Conservation (phyloP, 345 rosid species). For the rapeseed (Brassica napus) region DNA sequence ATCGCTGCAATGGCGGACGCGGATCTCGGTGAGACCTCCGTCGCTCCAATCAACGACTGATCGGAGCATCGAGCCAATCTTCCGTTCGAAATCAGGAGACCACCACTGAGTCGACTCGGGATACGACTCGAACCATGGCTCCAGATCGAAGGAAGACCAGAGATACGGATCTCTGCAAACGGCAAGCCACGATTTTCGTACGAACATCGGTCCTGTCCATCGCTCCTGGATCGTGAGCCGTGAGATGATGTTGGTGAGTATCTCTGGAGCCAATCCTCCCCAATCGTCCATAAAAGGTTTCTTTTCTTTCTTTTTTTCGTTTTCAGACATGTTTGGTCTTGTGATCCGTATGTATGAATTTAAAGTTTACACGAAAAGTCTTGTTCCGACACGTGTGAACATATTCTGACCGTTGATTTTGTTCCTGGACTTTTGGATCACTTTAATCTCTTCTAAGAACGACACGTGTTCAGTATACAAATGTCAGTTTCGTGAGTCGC, state of each 20-base stretch:
- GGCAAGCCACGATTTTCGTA: slow-evolving; percentile 66
- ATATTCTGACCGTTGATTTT: slow-evolving; percentile 6
- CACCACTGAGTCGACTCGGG: slow-evolving; percentile 58
- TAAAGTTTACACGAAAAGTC: not conserved
- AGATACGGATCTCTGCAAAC: slow-evolving; percentile 73
- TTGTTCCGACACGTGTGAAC: slow-evolving; percentile 25
- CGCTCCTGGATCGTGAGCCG: slow-evolving; percentile 62
- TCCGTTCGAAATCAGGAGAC: slow-evolving; percentile 66
- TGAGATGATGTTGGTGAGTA: slow-evolving; percentile 67
- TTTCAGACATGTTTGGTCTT: not conserved
- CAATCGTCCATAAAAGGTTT: slow-evolving; percentile 44
- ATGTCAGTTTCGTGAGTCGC: not conserved
- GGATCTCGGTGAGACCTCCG: slow-evolving; percentile 57
- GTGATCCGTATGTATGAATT: slow-evolving; percentile 6
- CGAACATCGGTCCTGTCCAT: slow-evolving; percentile 84
- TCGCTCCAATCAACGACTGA: slow-evolving; percentile 68
- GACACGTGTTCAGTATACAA: slow-evolving; percentile 23
- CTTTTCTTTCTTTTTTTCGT: not conserved
- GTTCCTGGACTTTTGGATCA: slow-evolving; percentile 35
- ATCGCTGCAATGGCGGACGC: slow-evolving; percentile 82
- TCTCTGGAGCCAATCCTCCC: slow-evolving; percentile 76
- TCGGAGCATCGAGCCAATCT: slow-evolving; percentile 67
- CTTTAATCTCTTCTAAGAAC: not conserved
- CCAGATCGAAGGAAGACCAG: slow-evolving; percentile 65
- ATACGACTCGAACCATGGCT: slow-evolving; percentile 54